These are phyloP conservation scores for Solanum gandarillasii DNA, from an alignment of 257 asterid species.

Conservation along the genomic window DNA sequence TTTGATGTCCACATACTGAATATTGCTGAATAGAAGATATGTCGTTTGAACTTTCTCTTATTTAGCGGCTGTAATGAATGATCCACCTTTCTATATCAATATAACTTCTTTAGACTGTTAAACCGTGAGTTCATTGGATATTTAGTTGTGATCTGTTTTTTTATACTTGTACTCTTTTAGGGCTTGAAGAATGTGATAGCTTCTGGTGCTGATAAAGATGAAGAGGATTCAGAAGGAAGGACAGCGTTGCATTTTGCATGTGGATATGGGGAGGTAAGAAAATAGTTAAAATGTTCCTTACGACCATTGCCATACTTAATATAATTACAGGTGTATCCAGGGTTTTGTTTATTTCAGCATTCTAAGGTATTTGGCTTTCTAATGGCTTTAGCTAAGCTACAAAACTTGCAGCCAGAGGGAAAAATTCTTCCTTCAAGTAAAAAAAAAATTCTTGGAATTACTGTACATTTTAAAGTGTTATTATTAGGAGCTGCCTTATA, in stretches of 20 bases:
- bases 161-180: conserved; percentile 15
- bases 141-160: background rate
- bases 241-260: conserved; percentile 97
- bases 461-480: background rate
- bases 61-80: background rate
- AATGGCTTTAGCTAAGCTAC: background rate
- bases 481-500: background rate
- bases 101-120: background rate
- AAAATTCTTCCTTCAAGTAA: background rate
- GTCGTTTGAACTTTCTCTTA: background rate
- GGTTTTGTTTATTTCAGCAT: background rate
- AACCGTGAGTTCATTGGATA: background rate
- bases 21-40: background rate
- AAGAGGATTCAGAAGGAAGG: conserved; percentile 98
- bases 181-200: conserved; percentile 76
- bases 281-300: background rate
- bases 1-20: background rate
- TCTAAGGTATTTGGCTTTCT: background rate
- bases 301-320: background rate
- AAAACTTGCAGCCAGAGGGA: background rate
- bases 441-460: background rate
- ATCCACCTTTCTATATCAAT: background rate
- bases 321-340: background rate
- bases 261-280: conserved; percentile 92
- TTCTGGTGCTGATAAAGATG: conserved; percentile 85